A percentile compares a stretch with the other conserved stretches of the same genome.
Evolutionary conservation across 169 alveolate genomes (phyloP).

Genomic region (Cryptosporidium canis): DNA sequence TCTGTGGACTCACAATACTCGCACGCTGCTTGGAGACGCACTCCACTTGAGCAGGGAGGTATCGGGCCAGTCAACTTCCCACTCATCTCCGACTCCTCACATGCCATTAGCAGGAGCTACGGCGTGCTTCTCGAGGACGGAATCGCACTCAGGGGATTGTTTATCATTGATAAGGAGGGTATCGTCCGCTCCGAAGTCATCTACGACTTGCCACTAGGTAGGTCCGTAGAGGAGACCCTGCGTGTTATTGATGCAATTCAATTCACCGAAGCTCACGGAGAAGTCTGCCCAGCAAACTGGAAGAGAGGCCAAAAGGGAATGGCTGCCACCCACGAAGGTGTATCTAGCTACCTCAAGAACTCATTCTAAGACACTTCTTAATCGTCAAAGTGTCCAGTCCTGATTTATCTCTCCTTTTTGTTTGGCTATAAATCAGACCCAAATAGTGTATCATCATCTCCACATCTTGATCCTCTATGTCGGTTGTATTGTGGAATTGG

Average conservation of each 20-base stretch:
- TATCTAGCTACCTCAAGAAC: constrained; percentile 79
- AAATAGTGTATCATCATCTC: constrained; percentile 63
- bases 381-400: background rate
- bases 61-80: constrained; percentile 95
- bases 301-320: constrained; percentile 95
- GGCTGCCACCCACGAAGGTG: constrained; percentile 94
- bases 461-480: constrained; percentile 23
- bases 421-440: constrained; percentile 45
- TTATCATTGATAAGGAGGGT: constrained; percentile 96
- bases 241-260: constrained; percentile 96
- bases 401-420: background rate
- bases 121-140: constrained; percentile 95
- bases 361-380: background rate
- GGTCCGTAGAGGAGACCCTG: constrained; percentile 95
- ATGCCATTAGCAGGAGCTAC: constrained; percentile 89
- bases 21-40: constrained; percentile 96
- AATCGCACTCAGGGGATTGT: constrained; percentile 97
- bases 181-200: constrained; percentile 93
- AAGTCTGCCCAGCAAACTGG: constrained; percentile 99
- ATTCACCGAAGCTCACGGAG: constrained; percentile 96
- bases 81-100: constrained; percentile 91
- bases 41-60: constrained; percentile 97
- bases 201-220: constrained; percentile 99
- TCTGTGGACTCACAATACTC: constrained; percentile 96
- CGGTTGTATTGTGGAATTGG: constrained; percentile 41